Conservation (phyloP, 2,329 filamentous ascomycete species). For the Emergomyces pasteurianus region DNA sequence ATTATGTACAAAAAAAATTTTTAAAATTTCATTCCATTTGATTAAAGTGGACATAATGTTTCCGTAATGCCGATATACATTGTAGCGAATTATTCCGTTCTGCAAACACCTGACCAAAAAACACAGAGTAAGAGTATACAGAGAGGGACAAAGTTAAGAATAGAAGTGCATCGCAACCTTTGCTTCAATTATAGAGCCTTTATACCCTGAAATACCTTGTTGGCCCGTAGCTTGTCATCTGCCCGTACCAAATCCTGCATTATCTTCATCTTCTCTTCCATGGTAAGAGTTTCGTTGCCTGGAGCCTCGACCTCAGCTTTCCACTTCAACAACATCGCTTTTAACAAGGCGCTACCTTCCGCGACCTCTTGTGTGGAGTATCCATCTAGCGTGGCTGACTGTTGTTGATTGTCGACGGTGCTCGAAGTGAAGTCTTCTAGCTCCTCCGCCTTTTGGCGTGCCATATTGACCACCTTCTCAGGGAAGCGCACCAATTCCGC, state of each 20-base stretch:
- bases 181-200: slow-evolving; percentile 29
- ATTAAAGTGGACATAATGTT: neutral
- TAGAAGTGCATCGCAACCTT: neutral
- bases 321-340: slow-evolving; percentile 73
- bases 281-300: slow-evolving; percentile 44
- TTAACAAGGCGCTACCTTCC: slow-evolving; percentile 72
- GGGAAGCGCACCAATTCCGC: slow-evolving; percentile 94
- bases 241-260: slow-evolving; percentile 68
- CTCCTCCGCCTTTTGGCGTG: slow-evolving; percentile 97
- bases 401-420: slow-evolving; percentile 31
- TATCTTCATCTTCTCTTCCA: slow-evolving; percentile 63
- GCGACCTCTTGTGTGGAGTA: slow-evolving; percentile 81
- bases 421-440: slow-evolving; percentile 68
- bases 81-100: neutral
- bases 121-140: neutral
- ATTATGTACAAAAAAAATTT: too few species aligned
- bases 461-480: slow-evolving; percentile 95
- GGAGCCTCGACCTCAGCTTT: slow-evolving; percentile 60
- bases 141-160: neutral
- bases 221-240: slow-evolving; percentile 52
- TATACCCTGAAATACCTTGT: slow-evolving; percentile 41
- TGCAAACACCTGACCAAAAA: neutral
- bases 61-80: neutral
- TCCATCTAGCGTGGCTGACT: slow-evolving; percentile 22
- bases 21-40: neutral